phyloP scores from a whole-genome alignment of 495 filamentous ascomycete species.

The Bryoglossum gracile region DNA sequence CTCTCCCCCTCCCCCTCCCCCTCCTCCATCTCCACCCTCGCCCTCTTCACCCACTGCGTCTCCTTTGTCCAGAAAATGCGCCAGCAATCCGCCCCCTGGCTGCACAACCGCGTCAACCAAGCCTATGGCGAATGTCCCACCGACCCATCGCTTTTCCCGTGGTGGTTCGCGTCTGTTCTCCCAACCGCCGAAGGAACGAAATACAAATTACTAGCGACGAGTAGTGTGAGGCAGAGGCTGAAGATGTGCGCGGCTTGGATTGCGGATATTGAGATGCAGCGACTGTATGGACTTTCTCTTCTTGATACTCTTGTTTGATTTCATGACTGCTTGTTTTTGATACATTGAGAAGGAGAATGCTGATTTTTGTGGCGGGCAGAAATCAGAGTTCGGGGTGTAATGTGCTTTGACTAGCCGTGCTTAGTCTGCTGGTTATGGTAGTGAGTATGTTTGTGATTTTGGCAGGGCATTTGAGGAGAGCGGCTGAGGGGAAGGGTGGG shows the following conservation, averaged over 20 bases:
- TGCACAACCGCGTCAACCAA: conserved; percentile 57
- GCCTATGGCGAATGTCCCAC: conserved; percentile 72
- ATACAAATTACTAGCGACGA: conserved; percentile 62
- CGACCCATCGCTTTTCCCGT: conserved; percentile 73
- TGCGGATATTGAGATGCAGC: conserved; percentile 57
- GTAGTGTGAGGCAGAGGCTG: conserved; percentile 69
- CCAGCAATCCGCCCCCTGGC: conserved; percentile 59
- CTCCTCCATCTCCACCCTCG: conserved; percentile 60
- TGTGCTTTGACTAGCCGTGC: conserved; percentile 23
- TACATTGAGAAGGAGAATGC: no score
- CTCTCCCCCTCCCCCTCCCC: no score
- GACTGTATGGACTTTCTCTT: conserved; percentile 50
- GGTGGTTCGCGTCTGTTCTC: conserved; percentile 82
- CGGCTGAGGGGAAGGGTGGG: no score
- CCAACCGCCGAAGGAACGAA: conserved; percentile 73
- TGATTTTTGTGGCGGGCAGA: conserved; percentile 5
- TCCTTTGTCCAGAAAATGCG: conserved; percentile 63
- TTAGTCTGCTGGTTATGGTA: conserved; percentile 14
- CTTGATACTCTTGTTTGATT: neutral
- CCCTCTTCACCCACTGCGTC: conserved; percentile 54
- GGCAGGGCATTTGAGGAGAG: conserved; percentile 5
- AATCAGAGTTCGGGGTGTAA: conserved; percentile 7
- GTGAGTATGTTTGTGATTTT: conserved; percentile 6
- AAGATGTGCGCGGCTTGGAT: conserved; percentile 77
- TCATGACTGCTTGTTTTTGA: neutral